Percentiles rank a stretch among this genome's conserved stretches.
Conservation (phyloP, 495 filamentous ascomycete species). For the Penicillium argentinense region DNA sequence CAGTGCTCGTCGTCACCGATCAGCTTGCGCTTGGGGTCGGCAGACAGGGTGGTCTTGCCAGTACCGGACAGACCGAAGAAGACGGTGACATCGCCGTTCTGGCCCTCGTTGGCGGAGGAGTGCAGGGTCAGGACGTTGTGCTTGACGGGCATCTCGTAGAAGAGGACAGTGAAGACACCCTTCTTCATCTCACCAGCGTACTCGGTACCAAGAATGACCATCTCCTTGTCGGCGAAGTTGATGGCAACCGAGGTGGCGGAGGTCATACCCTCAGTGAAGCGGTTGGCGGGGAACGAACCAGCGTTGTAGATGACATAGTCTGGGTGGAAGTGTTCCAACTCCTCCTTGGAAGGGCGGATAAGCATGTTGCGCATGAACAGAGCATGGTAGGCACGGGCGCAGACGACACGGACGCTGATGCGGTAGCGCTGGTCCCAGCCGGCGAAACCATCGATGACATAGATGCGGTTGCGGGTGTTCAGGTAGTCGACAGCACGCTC, state of each 20-base stretch:
- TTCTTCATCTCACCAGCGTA: conserved; percentile 99
- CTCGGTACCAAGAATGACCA: conserved; percentile 99
- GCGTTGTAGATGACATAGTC: conserved; percentile 99
- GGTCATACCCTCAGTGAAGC: conserved; percentile 98
- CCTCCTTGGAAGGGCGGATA: conserved; percentile 84
- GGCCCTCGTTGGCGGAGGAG: conserved; percentile 89
- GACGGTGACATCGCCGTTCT: conserved; percentile 87
- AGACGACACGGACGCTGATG: conserved; percentile 96
- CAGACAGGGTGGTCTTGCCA: conserved; percentile 97
- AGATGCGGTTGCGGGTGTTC: conserved; percentile 98
- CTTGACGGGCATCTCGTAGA: conserved; percentile 99
- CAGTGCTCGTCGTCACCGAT: conserved; percentile 99
- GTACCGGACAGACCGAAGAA: conserved; percentile 99
- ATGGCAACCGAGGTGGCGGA: conserved; percentile 85
- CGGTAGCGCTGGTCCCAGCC: conserved; percentile 99
- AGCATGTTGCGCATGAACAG: conserved; percentile 99
- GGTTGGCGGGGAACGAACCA: conserved; percentile 96
- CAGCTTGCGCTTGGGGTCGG: conserved; percentile 91
- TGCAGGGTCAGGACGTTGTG: conserved; percentile 98
- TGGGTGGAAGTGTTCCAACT: conserved; percentile 95
- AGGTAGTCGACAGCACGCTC: conserved; percentile 98
- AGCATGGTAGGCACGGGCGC: conserved; percentile 97
- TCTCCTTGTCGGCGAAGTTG: conserved; percentile 87
- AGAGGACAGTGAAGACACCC: conserved; percentile 97
- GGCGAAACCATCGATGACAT: conserved; percentile 95